Evolutionary conservation across 164 flowering plant genomes (phyloP), one percentile per base, ranked within the genome.

Genomic region (Tetracentron sinense): DNA sequence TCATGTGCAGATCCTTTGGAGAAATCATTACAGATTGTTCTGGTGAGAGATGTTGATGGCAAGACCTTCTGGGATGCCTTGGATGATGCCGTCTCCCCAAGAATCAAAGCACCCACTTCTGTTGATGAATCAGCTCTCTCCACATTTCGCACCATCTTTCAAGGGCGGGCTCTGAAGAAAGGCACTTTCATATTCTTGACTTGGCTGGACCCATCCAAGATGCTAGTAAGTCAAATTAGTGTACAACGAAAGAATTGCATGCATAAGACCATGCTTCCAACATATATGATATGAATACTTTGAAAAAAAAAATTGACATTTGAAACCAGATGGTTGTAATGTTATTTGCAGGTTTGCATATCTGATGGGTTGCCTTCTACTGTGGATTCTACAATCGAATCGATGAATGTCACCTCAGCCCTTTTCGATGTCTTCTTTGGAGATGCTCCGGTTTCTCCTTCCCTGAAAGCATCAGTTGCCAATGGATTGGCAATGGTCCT

Each of bases 41-140:
- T 92, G 25, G 96, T 90, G n/a, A 74, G 98, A 75, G 96, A 92
- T 61, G 79, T 92, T 0, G 94, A 88, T 75, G 98, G 98, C 11
- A 88, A 90, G 78, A 88, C 96, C 47, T 92, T 92, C 48, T 92
- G 98, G 98, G 96, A 87, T 72, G 96, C 96, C 46, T 62, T 92
- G 72, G 79, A 87, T 64, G 96, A 85, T 10, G 88, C 96, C 35
- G 71, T 90, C 35, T 82, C 96, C 30, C 92, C 98, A 60, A 82
- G 94, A 79, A 80, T 92, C 51, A 78, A 76, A 63, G 69, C 79
- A 42, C 79, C 80, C 0, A 70, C 77, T 48, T 69, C 87, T 7
- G 77, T 54, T 42, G 96, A 88, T 78, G 81, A 87, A 70, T 68
- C 83, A 58, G 92, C 98, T 17, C 79, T 92, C 11, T 82, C 87